Percentiles rank a stretch among this genome's conserved stretches.
phyloP scores from a whole-genome alignment of 2,329 filamentous ascomycete genomes.

The Meredithiella fracta region DNA sequence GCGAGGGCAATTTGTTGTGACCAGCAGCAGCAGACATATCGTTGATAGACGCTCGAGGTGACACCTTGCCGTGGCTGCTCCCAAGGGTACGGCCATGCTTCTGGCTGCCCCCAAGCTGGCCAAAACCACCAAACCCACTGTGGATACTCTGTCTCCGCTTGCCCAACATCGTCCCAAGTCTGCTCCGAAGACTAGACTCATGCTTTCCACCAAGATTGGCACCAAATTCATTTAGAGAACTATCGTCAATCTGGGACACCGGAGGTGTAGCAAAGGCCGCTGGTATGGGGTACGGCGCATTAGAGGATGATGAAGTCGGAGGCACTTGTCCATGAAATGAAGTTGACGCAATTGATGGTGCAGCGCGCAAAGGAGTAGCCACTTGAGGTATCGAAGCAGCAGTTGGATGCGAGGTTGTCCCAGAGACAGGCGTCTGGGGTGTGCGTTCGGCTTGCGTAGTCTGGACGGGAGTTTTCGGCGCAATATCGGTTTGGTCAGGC shows the following conservation, averaged over 20 bases:
- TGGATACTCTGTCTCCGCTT: constrained; percentile 51
- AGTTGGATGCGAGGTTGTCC: constrained; percentile 9
- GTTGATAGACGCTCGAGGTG: constrained; percentile 41
- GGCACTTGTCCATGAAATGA: constrained; percentile 10
- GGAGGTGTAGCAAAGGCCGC: constrained; percentile 13
- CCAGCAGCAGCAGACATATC: constrained; percentile 37
- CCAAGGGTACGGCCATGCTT: constrained; percentile 41
- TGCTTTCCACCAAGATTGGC: constrained; percentile 26
- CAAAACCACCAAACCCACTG: constrained; percentile 43
- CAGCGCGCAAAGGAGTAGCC: constrained; percentile 9
- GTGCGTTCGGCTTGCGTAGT: background rate
- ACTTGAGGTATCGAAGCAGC: constrained; percentile 7
- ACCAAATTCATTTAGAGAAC: constrained; percentile 20
- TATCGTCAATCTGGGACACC: constrained; percentile 16
- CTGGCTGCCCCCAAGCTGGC: constrained; percentile 33
- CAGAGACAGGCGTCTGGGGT: constrained; percentile 11
- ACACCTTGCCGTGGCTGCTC: constrained; percentile 45
- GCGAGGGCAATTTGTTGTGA: constrained; percentile 31
- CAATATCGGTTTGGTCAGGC: background rate
- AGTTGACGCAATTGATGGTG: constrained; percentile 4
- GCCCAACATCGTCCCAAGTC: constrained; percentile 54
- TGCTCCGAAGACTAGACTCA: constrained; percentile 21
- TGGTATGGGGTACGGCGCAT: constrained; percentile 6
- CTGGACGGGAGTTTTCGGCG: background rate
- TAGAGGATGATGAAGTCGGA: constrained; percentile 7